Evolutionary conservation across 2,329 filamentous ascomycete species (phyloP), one percentile per base, ranked within the genome.

Genomic region (Volutella citrinella): DNA sequence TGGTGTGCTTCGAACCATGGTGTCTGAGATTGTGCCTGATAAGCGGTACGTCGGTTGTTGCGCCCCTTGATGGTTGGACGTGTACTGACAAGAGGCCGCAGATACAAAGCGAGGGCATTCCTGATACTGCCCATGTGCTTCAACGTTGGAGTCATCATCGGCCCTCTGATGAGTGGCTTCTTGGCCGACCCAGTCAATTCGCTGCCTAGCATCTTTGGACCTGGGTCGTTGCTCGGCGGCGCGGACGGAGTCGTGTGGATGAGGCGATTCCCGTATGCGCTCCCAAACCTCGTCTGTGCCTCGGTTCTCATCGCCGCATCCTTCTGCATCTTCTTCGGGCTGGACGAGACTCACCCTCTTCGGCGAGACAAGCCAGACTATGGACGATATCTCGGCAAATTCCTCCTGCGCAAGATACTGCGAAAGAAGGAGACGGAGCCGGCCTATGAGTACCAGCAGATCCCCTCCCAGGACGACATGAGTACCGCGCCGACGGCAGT

Each of bases 261-360:
- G n/a, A n/a, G n/a, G n/a, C n/a, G n/a, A n/a, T 53, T 45, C 16
- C 50, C 49, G 5, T 52, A 49, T 23, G 47, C 47, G 3, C 44
- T 51, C 8, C 46, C 49, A 1, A 52, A 51, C 15, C 14, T 52
- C 1, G 21, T 49, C 12, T 51, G 30, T 19, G 40, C 47, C 3
- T 13, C 25, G 1, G 28, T 47, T 9, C 34, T 51, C 20, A 19
- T 28, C 10, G 36, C 28, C 5, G 43, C 50, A 24, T 40, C 45
- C 10, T 26, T 51, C 7, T 36, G 30, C 5, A 37, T 52, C 13
- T 29, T 49, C 17, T 24, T 52, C n/a, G 47, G 49, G 2, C 38
- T 51, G 7, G 45, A 52, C 15, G 45, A 52, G 35, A 52, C 45
- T 5, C 46, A 47, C 23, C 42, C 45, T 8, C 15, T 21, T 1